Percentiles rank a stretch among this genome's conserved stretches.
These are phyloP conservation scores for Aspergillus tubingensis DNA, from an alignment of 2,329 filamentous ascomycete species.

Conservation along the genomic window DNA sequence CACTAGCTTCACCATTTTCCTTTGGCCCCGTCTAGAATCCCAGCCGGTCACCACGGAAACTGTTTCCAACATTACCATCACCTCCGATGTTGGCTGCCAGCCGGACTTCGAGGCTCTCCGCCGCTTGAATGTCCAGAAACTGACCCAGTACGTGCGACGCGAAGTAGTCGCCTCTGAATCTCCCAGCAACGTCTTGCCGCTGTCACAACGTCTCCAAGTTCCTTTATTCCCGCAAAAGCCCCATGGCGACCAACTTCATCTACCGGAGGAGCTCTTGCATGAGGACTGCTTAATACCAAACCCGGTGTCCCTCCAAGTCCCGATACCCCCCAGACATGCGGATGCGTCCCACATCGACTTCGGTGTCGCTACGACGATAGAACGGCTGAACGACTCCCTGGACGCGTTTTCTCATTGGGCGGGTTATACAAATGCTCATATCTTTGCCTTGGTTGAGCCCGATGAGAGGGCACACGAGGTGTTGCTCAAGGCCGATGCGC, in stretches of 20 bases:
- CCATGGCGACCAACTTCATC: conserved; percentile 1
- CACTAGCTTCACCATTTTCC: conserved; percentile 26
- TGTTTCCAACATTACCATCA: conserved; percentile 34
- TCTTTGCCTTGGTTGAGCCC: conserved; percentile 56
- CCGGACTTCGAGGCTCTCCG: conserved; percentile 28
- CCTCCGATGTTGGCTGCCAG: conserved; percentile 30
- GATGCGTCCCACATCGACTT: conserved; percentile 58
- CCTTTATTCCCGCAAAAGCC: conserved; percentile 27
- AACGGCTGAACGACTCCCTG: conserved; percentile 54
- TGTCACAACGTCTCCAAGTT: conserved; percentile 29
- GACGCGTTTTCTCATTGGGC: conserved; percentile 60
- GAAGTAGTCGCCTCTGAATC: conserved; percentile 31
- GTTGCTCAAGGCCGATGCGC: conserved; percentile 36
- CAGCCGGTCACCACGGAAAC: conserved; percentile 17
- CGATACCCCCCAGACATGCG: conserved; percentile 43
- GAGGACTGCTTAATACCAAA: conserved; percentile 46
- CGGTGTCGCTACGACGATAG: conserved; percentile 57
- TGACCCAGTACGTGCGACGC: conserved; percentile 34
- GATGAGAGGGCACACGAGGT: conserved; percentile 33
- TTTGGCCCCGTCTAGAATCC: conserved; percentile 30
- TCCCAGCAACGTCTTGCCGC: conserved; percentile 24
- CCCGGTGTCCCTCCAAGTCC: conserved; percentile 52
- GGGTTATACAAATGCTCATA: conserved; percentile 51
- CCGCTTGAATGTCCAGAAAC: conserved; percentile 28
- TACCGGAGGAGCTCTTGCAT: conserved; percentile 18